Percentiles rank a stretch among this genome's conserved stretches.
phyloP scores from a whole-genome alignment of 495 filamentous ascomycete genomes.

The Sporormia fimetaria region DNA sequence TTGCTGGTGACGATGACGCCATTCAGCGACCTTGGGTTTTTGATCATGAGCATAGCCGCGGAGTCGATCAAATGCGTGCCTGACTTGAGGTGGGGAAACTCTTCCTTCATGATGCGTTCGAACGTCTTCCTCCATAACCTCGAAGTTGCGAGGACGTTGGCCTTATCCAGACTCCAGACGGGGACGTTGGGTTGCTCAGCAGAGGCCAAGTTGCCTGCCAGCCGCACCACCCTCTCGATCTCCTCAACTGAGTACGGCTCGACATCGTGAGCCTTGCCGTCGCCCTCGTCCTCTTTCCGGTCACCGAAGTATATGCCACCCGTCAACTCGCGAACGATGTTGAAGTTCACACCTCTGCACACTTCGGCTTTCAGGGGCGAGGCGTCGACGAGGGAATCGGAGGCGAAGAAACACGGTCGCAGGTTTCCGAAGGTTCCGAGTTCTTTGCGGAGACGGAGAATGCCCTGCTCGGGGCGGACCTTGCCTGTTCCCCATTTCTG shows the following conservation, averaged over 20 bases:
- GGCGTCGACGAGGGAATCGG: slow-evolving; percentile 70
- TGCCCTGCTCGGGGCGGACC: slow-evolving; percentile 88
- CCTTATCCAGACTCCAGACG: slow-evolving; percentile 90
- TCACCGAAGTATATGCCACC: slow-evolving; percentile 97
- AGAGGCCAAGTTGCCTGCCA: slow-evolving; percentile 73
- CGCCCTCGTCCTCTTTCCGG: slow-evolving; percentile 73
- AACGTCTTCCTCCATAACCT: slow-evolving; percentile 85
- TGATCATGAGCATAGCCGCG: slow-evolving; percentile 95
- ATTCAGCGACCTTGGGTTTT: slow-evolving; percentile 83
- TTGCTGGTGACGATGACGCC: slow-evolving; percentile 91
- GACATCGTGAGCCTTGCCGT: slow-evolving; percentile 71
- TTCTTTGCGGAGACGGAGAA: slow-evolving; percentile 87
- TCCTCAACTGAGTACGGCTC: slow-evolving; percentile 81
- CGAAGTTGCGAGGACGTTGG: slow-evolving; percentile 86
- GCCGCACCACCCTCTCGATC: slow-evolving; percentile 78
- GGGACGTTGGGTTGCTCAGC: slow-evolving; percentile 66
- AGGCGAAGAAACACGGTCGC: slow-evolving; percentile 93
- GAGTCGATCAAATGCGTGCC: slow-evolving; percentile 90
- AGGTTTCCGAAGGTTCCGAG: slow-evolving; percentile 94
- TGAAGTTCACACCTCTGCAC: slow-evolving; percentile 84
- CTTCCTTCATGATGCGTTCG: slow-evolving; percentile 64
- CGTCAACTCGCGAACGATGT: slow-evolving; percentile 87
- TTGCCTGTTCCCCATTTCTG: slow-evolving; percentile 85
- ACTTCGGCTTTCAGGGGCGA: slow-evolving; percentile 83
- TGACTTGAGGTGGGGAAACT: slow-evolving; percentile 79